Conservation (phyloP, 2,329 filamentous ascomycete species). For the Dendryphion nanum region DNA sequence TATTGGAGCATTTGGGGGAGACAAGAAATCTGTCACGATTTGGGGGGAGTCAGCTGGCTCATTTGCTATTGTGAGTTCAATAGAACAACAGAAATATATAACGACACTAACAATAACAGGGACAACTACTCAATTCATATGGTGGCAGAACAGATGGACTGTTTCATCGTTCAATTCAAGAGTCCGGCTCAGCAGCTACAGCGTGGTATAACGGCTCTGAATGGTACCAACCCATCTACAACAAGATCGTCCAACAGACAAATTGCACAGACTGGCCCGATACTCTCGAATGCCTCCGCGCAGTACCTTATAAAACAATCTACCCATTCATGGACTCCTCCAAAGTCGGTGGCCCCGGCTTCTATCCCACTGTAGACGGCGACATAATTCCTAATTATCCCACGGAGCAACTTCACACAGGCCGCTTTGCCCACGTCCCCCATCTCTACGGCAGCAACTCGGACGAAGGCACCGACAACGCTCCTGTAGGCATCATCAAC, state of each 20-base stretch:
- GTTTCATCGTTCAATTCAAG: constrained; percentile 39
- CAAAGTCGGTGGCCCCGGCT: constrained; percentile 34
- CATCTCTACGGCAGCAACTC: constrained; percentile 64
- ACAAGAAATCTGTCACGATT: constrained; percentile 45
- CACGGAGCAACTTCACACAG: constrained; percentile 54
- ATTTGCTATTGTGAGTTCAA: constrained; percentile 25
- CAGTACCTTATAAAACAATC: constrained; percentile 59
- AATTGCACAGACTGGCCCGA: constrained; percentile 55
- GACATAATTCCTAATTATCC: constrained; percentile 56
- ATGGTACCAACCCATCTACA: constrained; percentile 52
- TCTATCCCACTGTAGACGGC: constrained; percentile 54
- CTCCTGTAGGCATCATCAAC: constrained; percentile 52
- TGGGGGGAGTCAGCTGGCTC: constrained; percentile 48
- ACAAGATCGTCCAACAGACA: constrained; percentile 43
- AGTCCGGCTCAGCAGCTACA: constrained; percentile 37
- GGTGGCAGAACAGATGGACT: constrained; percentile 34
- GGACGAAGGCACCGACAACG: constrained; percentile 64
- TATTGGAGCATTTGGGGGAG: constrained; percentile 44
- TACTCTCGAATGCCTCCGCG: constrained; percentile 54
- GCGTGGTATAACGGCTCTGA: constrained; percentile 40
- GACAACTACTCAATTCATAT: constrained; percentile 35
- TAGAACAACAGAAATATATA: neutral
- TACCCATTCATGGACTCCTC: constrained; percentile 52
- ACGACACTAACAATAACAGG: constrained; percentile 7
- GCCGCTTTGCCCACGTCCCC: constrained; percentile 63